Conservation (phyloP, 495 filamentous ascomycete species). For the Tuber umbilicatum region DNA sequence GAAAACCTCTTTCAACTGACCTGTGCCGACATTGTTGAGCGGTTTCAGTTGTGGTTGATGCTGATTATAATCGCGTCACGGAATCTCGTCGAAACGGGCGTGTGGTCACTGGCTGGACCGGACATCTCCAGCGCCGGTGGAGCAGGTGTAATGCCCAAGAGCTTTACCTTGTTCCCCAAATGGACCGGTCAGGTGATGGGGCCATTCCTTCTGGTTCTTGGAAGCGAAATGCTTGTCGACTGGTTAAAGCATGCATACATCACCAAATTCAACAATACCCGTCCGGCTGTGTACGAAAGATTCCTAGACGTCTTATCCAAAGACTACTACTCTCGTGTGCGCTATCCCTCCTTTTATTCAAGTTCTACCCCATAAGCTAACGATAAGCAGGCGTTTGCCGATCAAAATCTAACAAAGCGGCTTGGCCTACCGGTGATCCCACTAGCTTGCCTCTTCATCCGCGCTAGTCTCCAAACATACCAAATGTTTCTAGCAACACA, state of each 20-base stretch:
- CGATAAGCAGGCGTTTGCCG: slow-evolving; percentile 64
- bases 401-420: slow-evolving; percentile 80
- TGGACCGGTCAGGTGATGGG: slow-evolving; percentile 84
- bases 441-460: slow-evolving; percentile 88
- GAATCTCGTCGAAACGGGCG: slow-evolving; percentile 90
- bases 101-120: slow-evolving; percentile 50
- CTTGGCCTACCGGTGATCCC: slow-evolving; percentile 89
- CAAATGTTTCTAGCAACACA: slow-evolving; percentile 93
- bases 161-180: slow-evolving; percentile 80
- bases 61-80: slow-evolving; percentile 88
- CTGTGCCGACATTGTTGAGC: slow-evolving; percentile 92
- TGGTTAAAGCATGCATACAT: slow-evolving; percentile 98
- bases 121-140: slow-evolving; percentile 42
- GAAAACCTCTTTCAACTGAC: slow-evolving; percentile 95
- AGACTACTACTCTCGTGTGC: slow-evolving; percentile 95
- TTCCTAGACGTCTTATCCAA: slow-evolving; percentile 91
- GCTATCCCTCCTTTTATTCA: slow-evolving; percentile 38
- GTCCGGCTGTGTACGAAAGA: slow-evolving; percentile 76
- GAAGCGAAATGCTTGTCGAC: slow-evolving; percentile 94
- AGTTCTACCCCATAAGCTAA: slow-evolving; percentile 6
- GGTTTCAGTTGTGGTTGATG: slow-evolving; percentile 97
- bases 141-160: slow-evolving; percentile 68
- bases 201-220: slow-evolving; percentile 85
- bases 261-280: slow-evolving; percentile 95
- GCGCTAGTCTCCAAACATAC: slow-evolving; percentile 90